Conservation (phyloP, 169 alveolate species). For the Plasmodium cynomolgi region DNA sequence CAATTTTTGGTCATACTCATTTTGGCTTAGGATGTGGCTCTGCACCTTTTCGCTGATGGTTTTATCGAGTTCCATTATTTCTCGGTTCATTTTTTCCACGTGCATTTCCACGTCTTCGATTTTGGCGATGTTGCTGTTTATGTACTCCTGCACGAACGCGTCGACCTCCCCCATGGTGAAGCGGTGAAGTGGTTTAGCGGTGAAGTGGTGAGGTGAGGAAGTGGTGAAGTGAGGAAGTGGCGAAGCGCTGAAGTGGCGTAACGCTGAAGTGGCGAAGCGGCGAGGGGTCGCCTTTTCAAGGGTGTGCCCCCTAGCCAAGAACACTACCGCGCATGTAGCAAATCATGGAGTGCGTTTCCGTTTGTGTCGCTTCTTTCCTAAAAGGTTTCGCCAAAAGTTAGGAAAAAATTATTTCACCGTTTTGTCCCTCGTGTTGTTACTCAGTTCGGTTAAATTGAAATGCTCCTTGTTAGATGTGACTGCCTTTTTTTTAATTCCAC, state of each 20-base stretch:
- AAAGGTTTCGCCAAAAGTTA: background rate
- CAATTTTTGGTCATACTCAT: conserved; percentile 45
- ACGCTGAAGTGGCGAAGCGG: background rate
- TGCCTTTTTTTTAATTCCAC: background rate
- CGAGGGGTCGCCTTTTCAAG: background rate
- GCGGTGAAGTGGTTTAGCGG: background rate
- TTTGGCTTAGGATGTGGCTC: conserved; percentile 10
- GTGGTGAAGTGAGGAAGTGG: background rate
- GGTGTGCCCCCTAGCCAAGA: background rate
- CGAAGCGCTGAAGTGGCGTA: background rate
- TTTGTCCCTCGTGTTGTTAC: background rate
- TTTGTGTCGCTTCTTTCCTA: background rate
- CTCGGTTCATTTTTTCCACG: conserved; percentile 29
- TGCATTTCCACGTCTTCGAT: conserved; percentile 29
- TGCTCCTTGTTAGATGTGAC: background rate
- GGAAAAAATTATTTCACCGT: background rate
- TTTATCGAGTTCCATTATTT: conserved; percentile 27
- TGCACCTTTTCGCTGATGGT: conserved; percentile 34
- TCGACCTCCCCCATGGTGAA: background rate
- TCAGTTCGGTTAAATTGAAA: background rate
- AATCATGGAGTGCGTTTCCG: background rate
- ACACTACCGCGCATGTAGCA: background rate
- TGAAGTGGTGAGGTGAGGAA: background rate
- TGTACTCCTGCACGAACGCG: conserved; percentile 32
- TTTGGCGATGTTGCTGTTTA: conserved; percentile 33